A percentile compares a stretch with the other conserved stretches of the same genome.
Evolutionary conservation across 129 eudicot species (phyloP).

Genomic region (Flaveria ramosissima): DNA sequence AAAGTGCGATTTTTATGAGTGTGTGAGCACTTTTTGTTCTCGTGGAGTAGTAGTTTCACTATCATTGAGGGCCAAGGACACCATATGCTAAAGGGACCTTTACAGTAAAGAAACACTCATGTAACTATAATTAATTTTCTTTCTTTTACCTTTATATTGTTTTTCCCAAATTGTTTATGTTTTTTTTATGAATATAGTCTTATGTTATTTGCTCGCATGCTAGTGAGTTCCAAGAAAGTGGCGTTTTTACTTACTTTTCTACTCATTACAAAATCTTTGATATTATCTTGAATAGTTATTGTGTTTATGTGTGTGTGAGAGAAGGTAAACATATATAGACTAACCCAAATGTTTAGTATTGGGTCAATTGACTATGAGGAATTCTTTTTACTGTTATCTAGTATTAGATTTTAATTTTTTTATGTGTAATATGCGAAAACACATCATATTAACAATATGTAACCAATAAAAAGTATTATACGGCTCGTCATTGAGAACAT

Average conservation of each 20-base stretch:
- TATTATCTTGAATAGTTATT: constrained; percentile 14
- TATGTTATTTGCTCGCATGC: constrained; percentile 63
- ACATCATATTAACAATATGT: no score
- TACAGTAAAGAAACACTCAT: constrained; percentile 43
- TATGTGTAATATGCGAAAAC: no score
- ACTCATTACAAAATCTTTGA: constrained; percentile 37
- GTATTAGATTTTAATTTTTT: no score
- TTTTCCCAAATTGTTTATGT: constrained; percentile 9
- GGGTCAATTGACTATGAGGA: no score
- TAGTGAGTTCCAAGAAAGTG: constrained; percentile 85
- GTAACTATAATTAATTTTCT: constrained; percentile 26
- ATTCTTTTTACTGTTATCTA: no score
- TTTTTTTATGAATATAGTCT: constrained; percentile 26
- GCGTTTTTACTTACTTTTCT: constrained; percentile 31
- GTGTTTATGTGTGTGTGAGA: neutral
- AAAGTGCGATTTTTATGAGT: constrained; percentile 29
- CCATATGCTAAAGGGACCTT: constrained; percentile 46
- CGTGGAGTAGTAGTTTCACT: constrained; percentile 41
- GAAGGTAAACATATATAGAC: no score
- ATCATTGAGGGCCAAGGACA: constrained; percentile 47
- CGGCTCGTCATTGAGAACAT: neutral
- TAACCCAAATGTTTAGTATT: no score
- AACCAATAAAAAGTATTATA: no score
- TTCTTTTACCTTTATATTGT: constrained; percentile 23
- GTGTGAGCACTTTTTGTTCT: constrained; percentile 29